These are phyloP conservation scores for Bromus sterilis DNA, from an alignment of 176 grass and related monocot species.

Conservation along the genomic window DNA sequence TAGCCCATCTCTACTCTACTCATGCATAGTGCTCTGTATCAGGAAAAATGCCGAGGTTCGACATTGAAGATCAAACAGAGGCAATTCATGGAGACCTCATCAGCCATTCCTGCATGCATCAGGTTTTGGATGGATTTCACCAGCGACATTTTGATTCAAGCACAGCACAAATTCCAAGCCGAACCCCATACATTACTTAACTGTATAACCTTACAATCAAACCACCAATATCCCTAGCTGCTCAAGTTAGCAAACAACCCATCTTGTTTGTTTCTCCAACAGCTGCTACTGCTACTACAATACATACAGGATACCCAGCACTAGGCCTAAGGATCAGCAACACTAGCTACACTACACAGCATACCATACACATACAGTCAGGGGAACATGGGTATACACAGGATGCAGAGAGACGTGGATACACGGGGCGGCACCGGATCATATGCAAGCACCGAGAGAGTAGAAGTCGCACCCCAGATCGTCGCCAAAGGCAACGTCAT, in stretches of 20 bases:
- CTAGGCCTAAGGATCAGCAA: not conserved
- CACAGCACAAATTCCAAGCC: not conserved
- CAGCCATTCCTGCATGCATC: no score
- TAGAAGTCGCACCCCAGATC: slow-evolving; percentile 68
- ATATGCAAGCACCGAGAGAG: slow-evolving; percentile 79
- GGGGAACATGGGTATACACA: not conserved
- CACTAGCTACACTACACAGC: slow-evolving; percentile 25
- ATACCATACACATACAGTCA: not conserved
- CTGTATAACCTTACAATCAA: slow-evolving; percentile 16
- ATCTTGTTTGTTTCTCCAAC: not conserved
- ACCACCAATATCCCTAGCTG: not conserved
- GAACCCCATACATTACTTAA: not conserved
- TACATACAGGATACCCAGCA: slow-evolving; percentile 17
- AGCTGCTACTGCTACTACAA: not conserved
- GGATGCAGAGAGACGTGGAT: not conserved
- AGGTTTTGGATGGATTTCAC: no score
- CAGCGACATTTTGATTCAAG: not conserved
- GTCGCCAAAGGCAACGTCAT: slow-evolving; percentile 58
- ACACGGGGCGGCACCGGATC: not conserved
- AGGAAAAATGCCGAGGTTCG: no score
- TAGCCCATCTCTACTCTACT: no score
- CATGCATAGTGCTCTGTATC: no score
- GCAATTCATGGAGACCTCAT: no score
- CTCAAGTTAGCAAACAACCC: not conserved
- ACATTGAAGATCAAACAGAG: no score